phyloP scores from a whole-genome alignment of 352 stramenopile species.

The Globisporangium spinosum region DNA sequence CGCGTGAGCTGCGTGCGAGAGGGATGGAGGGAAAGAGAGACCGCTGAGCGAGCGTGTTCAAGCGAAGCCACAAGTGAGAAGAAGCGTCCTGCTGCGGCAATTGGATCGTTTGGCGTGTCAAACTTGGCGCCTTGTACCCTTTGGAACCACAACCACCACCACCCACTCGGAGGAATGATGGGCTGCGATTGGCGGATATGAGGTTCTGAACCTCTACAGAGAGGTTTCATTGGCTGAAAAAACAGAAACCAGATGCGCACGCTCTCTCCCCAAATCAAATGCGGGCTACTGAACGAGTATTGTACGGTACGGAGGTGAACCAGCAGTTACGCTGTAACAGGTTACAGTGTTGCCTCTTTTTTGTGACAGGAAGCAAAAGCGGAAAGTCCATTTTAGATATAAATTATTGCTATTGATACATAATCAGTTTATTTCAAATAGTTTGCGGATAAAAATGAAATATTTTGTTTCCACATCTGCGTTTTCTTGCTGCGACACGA shows the following conservation, averaged over 20 bases:
- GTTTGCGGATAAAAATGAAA: not conserved
- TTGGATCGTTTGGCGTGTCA: slow-evolving; percentile 8
- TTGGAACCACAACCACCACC: slow-evolving; percentile 5
- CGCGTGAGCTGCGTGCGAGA: not conserved
- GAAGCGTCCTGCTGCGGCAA: not conserved
- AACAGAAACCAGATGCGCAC: not conserved
- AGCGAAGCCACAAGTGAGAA: slow-evolving; percentile 11
- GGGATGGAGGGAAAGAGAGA: not conserved
- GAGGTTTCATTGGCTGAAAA: not conserved
- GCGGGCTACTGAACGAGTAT: not conserved
- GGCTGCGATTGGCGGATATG: not conserved
- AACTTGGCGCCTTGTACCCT: slow-evolving; percentile 1
- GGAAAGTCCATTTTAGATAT: not conserved
- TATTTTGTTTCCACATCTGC: not conserved
- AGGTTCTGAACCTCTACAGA: not conserved
- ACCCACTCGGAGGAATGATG: not conserved
- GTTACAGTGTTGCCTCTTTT: not conserved
- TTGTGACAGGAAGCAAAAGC: not conserved
- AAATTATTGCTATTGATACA: not conserved
- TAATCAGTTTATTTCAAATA: no score
- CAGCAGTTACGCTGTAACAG: not conserved
- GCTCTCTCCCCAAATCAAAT: slow-evolving; percentile 6
- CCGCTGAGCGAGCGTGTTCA: not conserved
- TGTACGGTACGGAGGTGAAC: not conserved
- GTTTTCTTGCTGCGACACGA: not conserved